phyloP scores from a whole-genome alignment of 257 asterid genomes.

The Gentiana straminea region DNA sequence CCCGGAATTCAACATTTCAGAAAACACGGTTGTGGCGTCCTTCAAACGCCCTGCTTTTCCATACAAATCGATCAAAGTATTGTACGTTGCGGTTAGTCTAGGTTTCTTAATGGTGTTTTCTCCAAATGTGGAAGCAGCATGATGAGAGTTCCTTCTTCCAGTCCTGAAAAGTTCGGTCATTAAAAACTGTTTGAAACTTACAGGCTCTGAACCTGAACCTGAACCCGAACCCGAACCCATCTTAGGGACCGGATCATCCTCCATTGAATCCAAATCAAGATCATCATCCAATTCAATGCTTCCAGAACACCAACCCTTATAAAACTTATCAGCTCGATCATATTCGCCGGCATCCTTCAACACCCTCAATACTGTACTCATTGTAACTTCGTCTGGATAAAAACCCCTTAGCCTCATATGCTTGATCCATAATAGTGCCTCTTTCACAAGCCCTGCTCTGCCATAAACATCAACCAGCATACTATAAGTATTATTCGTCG shows the following conservation, averaged over 20 bases:
- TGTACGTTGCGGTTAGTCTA: slow-evolving; percentile 61
- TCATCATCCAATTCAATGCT: slow-evolving; percentile 59
- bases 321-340: slow-evolving; percentile 61
- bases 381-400: slow-evolving; percentile 84
- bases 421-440: slow-evolving; percentile 80
- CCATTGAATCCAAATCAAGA: slow-evolving; percentile 53
- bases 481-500: slow-evolving; percentile 74
- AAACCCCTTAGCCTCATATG: slow-evolving; percentile 81
- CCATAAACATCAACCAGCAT: slow-evolving; percentile 98
- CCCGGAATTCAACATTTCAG: slow-evolving; percentile 73
- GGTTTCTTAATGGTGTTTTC: slow-evolving; percentile 40
- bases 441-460: slow-evolving; percentile 80
- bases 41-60: slow-evolving; percentile 83
- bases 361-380: slow-evolving; percentile 78
- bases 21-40: slow-evolving; percentile 71
- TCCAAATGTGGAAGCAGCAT: slow-evolving; percentile 12
- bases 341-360: slow-evolving; percentile 77
- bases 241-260: slow-evolving; percentile 14
- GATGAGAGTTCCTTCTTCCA: slow-evolving; percentile 41
- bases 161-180: slow-evolving; percentile 75
- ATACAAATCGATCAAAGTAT: slow-evolving; percentile 80
- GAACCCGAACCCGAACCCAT: slow-evolving; percentile 8
- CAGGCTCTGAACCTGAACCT: slow-evolving; percentile 21
- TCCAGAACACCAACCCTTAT: slow-evolving; percentile 71
- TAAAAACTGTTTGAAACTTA: slow-evolving; percentile 69